Evolutionary conservation across 2,329 filamentous ascomycete genomes (phyloP), one percentile per base, ranked within the genome.

Genomic region (Colletotrichum noveboracense): DNA sequence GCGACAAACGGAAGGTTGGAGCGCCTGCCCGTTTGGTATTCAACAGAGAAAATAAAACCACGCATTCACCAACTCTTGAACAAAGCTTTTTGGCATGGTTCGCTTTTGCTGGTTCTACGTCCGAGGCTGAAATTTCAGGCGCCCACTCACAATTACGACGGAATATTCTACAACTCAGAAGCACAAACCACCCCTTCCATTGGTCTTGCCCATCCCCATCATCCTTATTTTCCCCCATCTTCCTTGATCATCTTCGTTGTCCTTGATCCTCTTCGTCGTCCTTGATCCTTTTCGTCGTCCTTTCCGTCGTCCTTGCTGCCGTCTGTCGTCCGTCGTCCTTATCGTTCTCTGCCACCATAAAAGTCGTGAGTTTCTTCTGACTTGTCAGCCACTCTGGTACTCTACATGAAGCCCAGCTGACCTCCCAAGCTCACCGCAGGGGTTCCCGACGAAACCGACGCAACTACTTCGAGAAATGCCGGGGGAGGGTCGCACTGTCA

Each of bases 81-180:
- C 5, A n/a, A n/a, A 6, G 8, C 0, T 2, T n/a, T 6, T 48
- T 48, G 18, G 18, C 0, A 48, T n/a, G 9, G 18, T 2, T 48
- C 18, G 10, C 38, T 21, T n/a, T 48, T 0, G 5, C 16, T 10
- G 1, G 16, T 43, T 43, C 16, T 6, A 43, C 7, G 16, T 9
- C 38, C 16, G 16, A 43, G 38, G 38, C 38, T 43, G 38, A n/a
- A 13, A 12, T 7, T 48, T 48, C 38, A 48, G 38, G 38, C 6
- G 12, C 18, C 18, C 18, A 48, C 34, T 36, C 14, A 36, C 34
- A 36, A 36, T 7, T 0, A 5, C 14, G 0, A 48, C 0, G 18
- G 18, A n/a, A n/a, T 48, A 21, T 4, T 48, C 18, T 48, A 2
- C 38, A 48, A 48, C 26, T 4, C 26, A 26, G 4, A 5, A 26